Conservation (phyloP, 2,329 filamentous ascomycete species). For the Botrytis pseudocinerea region DNA sequence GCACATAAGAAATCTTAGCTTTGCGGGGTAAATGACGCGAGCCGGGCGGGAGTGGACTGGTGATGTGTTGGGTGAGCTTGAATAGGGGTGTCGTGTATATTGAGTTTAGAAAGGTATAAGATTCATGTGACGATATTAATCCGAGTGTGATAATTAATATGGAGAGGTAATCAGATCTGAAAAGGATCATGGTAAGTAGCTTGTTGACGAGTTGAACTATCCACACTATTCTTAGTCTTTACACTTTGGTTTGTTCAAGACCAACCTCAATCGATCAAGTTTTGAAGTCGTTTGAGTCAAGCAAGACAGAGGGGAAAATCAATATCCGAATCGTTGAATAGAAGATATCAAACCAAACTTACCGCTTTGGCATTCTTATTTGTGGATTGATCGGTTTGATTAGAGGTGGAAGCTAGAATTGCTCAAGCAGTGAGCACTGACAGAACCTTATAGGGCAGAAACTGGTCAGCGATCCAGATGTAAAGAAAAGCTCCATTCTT, state of each 20-base stretch:
- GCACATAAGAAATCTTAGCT: neutral
- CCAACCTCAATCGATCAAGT: neutral
- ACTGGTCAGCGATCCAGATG: neutral
- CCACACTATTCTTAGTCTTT: neutral
- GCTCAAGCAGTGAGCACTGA: neutral
- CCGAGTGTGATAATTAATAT: neutral
- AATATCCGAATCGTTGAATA: neutral
- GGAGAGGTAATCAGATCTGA: neutral
- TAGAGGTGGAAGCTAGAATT: neutral
- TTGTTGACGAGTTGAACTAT: neutral
- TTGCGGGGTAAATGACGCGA: neutral
- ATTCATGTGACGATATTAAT: neutral
- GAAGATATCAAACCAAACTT: neutral
- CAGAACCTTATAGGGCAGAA: neutral
- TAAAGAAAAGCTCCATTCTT: neutral
- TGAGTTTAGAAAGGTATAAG: neutral
- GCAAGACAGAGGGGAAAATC: neutral
- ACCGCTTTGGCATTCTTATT: neutral
- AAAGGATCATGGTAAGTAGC: neutral
- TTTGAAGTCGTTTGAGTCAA: neutral
- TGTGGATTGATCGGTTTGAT: neutral
- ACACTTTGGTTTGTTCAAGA: neutral
- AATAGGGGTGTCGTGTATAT: neutral
- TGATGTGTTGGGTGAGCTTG: neutral
- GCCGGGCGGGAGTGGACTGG: neutral